These are phyloP conservation scores for Candida broadrunensis DNA, from an alignment of 805 yeast genomes.

Conservation along the genomic window DNA sequence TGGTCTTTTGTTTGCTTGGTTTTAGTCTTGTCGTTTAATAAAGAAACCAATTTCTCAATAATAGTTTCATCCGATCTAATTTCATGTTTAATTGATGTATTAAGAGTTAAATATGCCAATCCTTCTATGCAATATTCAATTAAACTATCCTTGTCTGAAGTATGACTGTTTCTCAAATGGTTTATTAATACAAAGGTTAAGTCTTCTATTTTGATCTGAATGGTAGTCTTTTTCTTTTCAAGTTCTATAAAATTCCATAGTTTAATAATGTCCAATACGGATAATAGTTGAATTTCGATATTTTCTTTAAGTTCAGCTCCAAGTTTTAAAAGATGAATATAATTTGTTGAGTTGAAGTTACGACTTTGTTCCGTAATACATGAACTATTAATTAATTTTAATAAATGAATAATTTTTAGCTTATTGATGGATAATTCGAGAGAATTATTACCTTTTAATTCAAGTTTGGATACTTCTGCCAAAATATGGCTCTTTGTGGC, in stretches of 20 bases:
- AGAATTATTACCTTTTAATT: background rate
- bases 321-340: slow-evolving; percentile 36
- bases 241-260: slow-evolving; percentile 50
- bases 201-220: slow-evolving; percentile 6
- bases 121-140: slow-evolving; percentile 38
- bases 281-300: slow-evolving; percentile 23
- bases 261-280: slow-evolving; percentile 51
- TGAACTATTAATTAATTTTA: slow-evolving; percentile 26
- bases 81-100: slow-evolving; percentile 23
- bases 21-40: slow-evolving; percentile 2
- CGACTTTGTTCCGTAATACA: slow-evolving; percentile 53
- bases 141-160: background rate
- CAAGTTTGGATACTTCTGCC: slow-evolving; percentile 6
- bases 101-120: slow-evolving; percentile 47
- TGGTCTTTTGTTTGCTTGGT: background rate
- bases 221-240: slow-evolving; percentile 4
- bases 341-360: slow-evolving; percentile 43
- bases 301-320: slow-evolving; percentile 20
- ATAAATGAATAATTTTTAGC: slow-evolving; percentile 14
- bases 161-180: slow-evolving; percentile 6
- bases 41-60: slow-evolving; percentile 16
- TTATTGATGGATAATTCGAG: slow-evolving; percentile 8
- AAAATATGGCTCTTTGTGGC: slow-evolving; percentile 14
- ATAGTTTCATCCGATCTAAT: slow-evolving; percentile 34
- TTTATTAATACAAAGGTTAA: slow-evolving; percentile 8